Conservation (phyloP, 2,329 filamentous ascomycete genomes). For the Xylariaceae sp. region DNA sequence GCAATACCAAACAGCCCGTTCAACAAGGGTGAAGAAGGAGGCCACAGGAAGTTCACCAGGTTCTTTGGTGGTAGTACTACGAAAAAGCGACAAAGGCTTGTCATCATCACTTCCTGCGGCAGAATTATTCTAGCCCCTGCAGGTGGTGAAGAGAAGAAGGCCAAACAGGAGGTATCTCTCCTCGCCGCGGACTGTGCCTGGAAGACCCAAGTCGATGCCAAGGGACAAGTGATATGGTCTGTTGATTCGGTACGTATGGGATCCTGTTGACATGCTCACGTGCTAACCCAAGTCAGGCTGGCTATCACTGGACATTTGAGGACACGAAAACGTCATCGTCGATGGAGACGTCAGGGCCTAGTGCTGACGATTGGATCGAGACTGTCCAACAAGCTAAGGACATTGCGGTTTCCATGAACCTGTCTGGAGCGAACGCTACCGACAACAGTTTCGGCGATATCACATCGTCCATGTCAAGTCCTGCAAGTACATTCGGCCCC, state of each 20-base stretch:
- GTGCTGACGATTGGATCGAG: conserved; percentile 88
- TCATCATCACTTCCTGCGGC: conserved; percentile 90
- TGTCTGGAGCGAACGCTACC: conserved; percentile 58
- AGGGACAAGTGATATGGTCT: conserved; percentile 81
- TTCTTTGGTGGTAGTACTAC: conserved; percentile 89
- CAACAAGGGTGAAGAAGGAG: conserved; percentile 60
- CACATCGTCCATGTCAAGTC: conserved; percentile 68
- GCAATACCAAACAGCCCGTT: conserved; percentile 70
- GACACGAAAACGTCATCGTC: conserved; percentile 67
- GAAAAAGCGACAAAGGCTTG: conserved; percentile 87
- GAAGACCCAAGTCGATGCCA: conserved; percentile 76
- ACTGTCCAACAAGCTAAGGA: conserved; percentile 81
- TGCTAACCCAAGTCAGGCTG: conserved; percentile 52
- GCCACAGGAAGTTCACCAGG: conserved; percentile 82
- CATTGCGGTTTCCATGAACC: conserved; percentile 69
- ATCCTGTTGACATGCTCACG: conserved; percentile 7
- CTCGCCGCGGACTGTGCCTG: conserved; percentile 69
- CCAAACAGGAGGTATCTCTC: conserved; percentile 87
- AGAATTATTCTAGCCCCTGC: conserved; percentile 85
- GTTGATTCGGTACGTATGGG: conserved; percentile 77
- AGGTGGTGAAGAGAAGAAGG: conserved; percentile 91
- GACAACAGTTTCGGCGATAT: conserved; percentile 65
- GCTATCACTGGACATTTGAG: conserved; percentile 90
- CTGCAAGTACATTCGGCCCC: conserved; percentile 63
- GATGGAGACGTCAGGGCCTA: conserved; percentile 54